A percentile compares a stretch with the other conserved stretches of the same genome.
Evolutionary conservation across 2,329 filamentous ascomycete genomes (phyloP).

Genomic region (Cryphonectria japonica): DNA sequence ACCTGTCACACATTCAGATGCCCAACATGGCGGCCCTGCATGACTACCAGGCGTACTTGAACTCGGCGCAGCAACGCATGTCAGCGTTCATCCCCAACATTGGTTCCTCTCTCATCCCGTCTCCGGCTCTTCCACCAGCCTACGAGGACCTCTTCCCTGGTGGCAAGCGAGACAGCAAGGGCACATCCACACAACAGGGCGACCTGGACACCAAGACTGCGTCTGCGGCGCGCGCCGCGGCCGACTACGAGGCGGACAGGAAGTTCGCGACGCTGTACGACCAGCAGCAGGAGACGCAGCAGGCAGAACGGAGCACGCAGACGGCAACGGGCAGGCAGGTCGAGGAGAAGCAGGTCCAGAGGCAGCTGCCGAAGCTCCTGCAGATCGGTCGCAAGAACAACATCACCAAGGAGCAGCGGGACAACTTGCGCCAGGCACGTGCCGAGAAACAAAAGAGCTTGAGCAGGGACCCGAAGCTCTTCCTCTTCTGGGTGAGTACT

Average conservation of each 20-base stretch:
- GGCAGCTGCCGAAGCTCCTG: conserved; percentile 48
- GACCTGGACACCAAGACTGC: conserved; percentile 60
- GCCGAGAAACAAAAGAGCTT: conserved; percentile 66
- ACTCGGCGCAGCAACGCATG: conserved; percentile 56
- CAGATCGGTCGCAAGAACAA: conserved; percentile 66
- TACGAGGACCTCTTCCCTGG: conserved; percentile 79
- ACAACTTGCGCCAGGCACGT: conserved; percentile 63
- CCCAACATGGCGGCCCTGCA: conserved; percentile 70
- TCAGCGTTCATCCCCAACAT: conserved; percentile 74
- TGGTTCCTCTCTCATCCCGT: conserved; percentile 58
- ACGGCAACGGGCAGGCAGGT: conserved; percentile 13
- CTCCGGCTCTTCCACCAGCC: conserved; percentile 65
- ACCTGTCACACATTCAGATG: conserved; percentile 62
- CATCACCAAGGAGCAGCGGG: conserved; percentile 68
- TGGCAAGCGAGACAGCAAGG: conserved; percentile 57
- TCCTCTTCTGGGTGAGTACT: conserved; percentile 67
- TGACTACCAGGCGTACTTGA: conserved; percentile 71
- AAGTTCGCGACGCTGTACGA: conserved; percentile 62
- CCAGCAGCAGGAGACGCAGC: conserved; percentile 37
- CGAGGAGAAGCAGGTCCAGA: conserved; percentile 32
- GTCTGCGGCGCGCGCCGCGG: conserved; percentile 60
- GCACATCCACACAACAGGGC: conserved; percentile 49
- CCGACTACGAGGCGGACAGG: conserved; percentile 61
- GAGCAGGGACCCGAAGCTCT: conserved; percentile 67
- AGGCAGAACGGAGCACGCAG: conserved; percentile 17